Percentiles rank a stretch among this genome's conserved stretches.
These are phyloP conservation scores for Hemisphaericaspora xylofermentans DNA, from an alignment of 1,139 yeast species.

Conservation along the genomic window DNA sequence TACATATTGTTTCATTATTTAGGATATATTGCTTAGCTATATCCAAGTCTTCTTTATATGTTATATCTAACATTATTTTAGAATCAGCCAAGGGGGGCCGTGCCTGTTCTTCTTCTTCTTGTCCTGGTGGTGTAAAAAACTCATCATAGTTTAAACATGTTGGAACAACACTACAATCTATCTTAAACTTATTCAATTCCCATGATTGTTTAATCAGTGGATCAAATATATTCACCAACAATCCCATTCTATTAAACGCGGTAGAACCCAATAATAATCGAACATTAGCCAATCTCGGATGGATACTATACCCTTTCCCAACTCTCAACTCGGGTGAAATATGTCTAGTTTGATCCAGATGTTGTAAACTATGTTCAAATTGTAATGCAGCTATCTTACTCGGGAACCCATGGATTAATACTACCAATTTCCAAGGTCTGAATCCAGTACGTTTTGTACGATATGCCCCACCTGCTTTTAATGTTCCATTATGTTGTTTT, in stretches of 20 bases:
- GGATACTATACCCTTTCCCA: slow-evolving; percentile 39
- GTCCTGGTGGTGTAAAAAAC: slow-evolving; percentile 9
- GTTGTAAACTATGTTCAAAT: slow-evolving; percentile 80
- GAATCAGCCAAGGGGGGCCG: too few species aligned
- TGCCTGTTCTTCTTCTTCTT: too few species aligned
- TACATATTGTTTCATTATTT: slow-evolving; percentile 25
- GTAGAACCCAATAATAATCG: slow-evolving; percentile 42
- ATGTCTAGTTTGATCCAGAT: slow-evolving; percentile 63
- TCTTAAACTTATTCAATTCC: slow-evolving; percentile 30
- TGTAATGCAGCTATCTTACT: slow-evolving; percentile 70
- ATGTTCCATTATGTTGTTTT: slow-evolving; percentile 75
- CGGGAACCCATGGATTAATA: slow-evolving; percentile 69
- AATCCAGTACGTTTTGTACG: slow-evolving; percentile 54
- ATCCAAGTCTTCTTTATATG: slow-evolving; percentile 12
- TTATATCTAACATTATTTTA: not conserved
- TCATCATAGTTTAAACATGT: slow-evolving; percentile 13
- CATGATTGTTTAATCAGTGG: slow-evolving; percentile 24
- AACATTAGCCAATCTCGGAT: slow-evolving; percentile 51
- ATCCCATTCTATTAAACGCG: slow-evolving; percentile 42
- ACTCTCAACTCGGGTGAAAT: slow-evolving; percentile 33
- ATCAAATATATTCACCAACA: slow-evolving; percentile 42
- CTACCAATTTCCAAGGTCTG: slow-evolving; percentile 73
- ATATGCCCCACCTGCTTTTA: slow-evolving; percentile 64
- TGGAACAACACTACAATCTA: slow-evolving; percentile 11
- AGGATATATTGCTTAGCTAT: slow-evolving; percentile 20